These are phyloP conservation scores for Sclerotinia spermophila DNA, from an alignment of 2,329 filamentous ascomycete genomes.

Conservation along the genomic window DNA sequence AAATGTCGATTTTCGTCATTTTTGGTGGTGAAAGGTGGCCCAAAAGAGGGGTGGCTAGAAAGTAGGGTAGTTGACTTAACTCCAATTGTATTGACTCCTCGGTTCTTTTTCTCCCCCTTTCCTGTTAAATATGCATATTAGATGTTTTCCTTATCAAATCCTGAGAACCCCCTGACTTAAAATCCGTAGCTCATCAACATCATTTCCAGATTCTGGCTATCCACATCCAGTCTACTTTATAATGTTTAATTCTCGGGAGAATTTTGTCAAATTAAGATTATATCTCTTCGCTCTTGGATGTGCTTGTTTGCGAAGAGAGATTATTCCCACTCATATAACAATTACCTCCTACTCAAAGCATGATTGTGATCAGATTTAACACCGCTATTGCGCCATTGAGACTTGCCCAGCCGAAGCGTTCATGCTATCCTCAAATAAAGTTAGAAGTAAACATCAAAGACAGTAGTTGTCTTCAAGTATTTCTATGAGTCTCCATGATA, in stretches of 20 bases:
- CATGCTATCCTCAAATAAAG: neutral
- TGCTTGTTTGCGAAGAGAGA: neutral
- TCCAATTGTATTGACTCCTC: no score
- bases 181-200: neutral
- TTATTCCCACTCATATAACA: no score
- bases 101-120: neutral
- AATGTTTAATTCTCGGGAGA: no score
- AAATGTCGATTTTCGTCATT: no score
- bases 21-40: no score
- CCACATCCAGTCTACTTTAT: neutral
- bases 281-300: neutral
- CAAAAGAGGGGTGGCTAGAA: no score
- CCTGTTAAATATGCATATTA: no score
- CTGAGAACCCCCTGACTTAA: neutral
- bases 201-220: accelerated
- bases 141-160: neutral
- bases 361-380: neutral
- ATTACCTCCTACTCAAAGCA: neutral
- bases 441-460: neutral
- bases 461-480: neutral
- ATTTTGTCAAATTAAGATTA: neutral
- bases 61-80: no score
- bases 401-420: neutral
- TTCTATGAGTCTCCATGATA: neutral
- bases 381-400: neutral